phyloP scores from a whole-genome alignment of 495 filamentous ascomycete genomes.

The Aspergillus funiculosus region DNA sequence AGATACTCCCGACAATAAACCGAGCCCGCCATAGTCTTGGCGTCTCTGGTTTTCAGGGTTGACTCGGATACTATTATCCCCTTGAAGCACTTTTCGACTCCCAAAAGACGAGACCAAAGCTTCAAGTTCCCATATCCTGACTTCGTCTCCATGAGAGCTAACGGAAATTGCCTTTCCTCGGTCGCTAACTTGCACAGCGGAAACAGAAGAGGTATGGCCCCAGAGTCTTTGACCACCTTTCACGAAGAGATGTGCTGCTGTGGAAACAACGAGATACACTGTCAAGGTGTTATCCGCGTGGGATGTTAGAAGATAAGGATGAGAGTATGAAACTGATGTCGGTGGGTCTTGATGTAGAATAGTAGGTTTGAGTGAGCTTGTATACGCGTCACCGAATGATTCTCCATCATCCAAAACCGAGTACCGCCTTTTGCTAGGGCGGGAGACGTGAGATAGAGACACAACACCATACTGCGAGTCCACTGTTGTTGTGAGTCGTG shows the following conservation, averaged over 20 bases:
- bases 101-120: conserved; percentile 51
- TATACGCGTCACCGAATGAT: background rate
- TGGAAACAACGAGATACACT: conserved; percentile 77
- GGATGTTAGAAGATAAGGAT: conserved; percentile 85
- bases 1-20: conserved; percentile 18
- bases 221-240: conserved; percentile 73
- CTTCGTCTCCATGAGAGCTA: conserved; percentile 72
- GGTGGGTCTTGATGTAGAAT: conserved; percentile 46
- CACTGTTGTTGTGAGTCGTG: conserved; percentile 49
- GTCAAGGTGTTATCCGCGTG: conserved; percentile 91
- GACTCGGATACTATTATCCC: conserved; percentile 53
- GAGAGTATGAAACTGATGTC: conserved; percentile 76
- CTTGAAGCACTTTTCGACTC: conserved; percentile 30
- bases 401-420: conserved; percentile 4
- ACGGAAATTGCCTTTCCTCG: conserved; percentile 89
- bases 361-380: conserved; percentile 20
- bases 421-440: conserved; percentile 28
- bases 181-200: conserved; percentile 76
- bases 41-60: conserved; percentile 31
- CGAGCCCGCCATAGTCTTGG: conserved; percentile 7
- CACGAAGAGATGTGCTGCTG: conserved; percentile 57
- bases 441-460: conserved; percentile 37
- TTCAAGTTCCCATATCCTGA: conserved; percentile 93
- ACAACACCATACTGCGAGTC: conserved; percentile 34
- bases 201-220: conserved; percentile 92